phyloP scores from a whole-genome alignment of 352 stramenopile genomes.

The Globisporangium nagaii region DNA sequence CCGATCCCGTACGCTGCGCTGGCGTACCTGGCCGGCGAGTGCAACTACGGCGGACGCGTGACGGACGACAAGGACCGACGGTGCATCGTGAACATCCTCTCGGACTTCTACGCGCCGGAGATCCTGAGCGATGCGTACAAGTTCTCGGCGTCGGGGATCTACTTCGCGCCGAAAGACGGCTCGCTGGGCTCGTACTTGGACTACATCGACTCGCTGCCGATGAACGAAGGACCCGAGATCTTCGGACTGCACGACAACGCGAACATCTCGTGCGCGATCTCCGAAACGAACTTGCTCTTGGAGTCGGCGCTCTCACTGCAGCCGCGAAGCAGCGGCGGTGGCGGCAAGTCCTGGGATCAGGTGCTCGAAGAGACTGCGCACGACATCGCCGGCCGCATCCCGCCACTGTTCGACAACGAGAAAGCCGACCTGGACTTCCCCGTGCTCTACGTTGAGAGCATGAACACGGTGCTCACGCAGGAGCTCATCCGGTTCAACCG shows the following conservation, averaged over 20 bases:
- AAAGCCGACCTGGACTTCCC: constrained; percentile 83
- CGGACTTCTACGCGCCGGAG: constrained; percentile 76
- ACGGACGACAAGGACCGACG: constrained; percentile 93
- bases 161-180: constrained; percentile 58
- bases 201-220: constrained; percentile 79
- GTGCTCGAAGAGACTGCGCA: constrained; percentile 78
- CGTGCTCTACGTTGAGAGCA: constrained; percentile 78
- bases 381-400: constrained; percentile 82
- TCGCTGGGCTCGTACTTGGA: constrained; percentile 52
- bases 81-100: constrained; percentile 82
- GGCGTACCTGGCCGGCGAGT: constrained; percentile 90
- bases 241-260: constrained; percentile 86
- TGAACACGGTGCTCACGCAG: constrained; percentile 89
- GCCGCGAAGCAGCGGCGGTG: constrained; percentile 70
- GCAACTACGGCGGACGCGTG: constrained; percentile 94
- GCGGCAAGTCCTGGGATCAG: constrained; percentile 88
- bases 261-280: constrained; percentile 86
- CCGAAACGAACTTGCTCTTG: constrained; percentile 81
- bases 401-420: constrained; percentile 87
- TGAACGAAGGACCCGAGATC: constrained; percentile 83
- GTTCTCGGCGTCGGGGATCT: constrained; percentile 82
- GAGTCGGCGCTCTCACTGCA: constrained; percentile 89
- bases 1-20: constrained; percentile 89
- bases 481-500: constrained; percentile 91
- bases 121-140: constrained; percentile 74